These are phyloP conservation scores for Teunomyces cretensis DNA, from an alignment of 805 yeast species.

Conservation along the genomic window DNA sequence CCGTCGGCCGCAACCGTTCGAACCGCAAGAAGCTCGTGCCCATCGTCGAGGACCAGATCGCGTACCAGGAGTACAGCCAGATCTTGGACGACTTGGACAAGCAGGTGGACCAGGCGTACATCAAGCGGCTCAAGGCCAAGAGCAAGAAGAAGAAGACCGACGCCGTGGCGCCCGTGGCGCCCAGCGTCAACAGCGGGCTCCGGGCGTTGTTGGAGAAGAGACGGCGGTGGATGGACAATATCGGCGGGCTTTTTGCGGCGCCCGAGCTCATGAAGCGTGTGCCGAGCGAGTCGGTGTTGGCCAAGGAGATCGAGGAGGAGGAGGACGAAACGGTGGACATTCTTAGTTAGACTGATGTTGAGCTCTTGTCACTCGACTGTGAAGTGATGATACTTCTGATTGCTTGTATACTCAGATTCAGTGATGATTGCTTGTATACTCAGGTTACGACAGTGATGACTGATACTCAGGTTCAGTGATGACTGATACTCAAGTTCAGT, in stretches of 20 bases:
- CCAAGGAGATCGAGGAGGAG: constrained; percentile 30
- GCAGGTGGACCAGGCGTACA: constrained; percentile 93
- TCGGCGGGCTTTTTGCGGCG: constrained; percentile 80
- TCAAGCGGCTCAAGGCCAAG: constrained; percentile 76
- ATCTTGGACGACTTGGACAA: constrained; percentile 92
- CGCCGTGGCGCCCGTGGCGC: constrained; percentile 48
- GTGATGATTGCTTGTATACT: too few species aligned
- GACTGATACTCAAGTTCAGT: too few species aligned
- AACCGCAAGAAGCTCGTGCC: constrained; percentile 69
- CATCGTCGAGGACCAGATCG: constrained; percentile 79
- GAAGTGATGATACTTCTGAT: too few species aligned
- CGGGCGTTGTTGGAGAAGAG: constrained; percentile 83
- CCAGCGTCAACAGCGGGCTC: constrained; percentile 75
- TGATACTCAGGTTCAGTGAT: too few species aligned
- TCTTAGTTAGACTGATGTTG: too few species aligned
- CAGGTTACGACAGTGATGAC: too few species aligned
- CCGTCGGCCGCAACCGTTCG: constrained; percentile 61
- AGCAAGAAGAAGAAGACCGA: constrained; percentile 60
- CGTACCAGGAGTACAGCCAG: constrained; percentile 91
- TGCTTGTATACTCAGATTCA: too few species aligned
- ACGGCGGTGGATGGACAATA: constrained; percentile 80
- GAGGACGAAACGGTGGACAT: constrained; percentile 15
- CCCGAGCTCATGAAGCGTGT: constrained; percentile 71
- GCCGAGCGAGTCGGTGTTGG: constrained; percentile 63
- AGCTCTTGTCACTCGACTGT: too few species aligned